Evolutionary conservation across 768 basidiomycete species (phyloP), one percentile per base, ranked within the genome.

Genomic region (Trametes cinnabarina): DNA sequence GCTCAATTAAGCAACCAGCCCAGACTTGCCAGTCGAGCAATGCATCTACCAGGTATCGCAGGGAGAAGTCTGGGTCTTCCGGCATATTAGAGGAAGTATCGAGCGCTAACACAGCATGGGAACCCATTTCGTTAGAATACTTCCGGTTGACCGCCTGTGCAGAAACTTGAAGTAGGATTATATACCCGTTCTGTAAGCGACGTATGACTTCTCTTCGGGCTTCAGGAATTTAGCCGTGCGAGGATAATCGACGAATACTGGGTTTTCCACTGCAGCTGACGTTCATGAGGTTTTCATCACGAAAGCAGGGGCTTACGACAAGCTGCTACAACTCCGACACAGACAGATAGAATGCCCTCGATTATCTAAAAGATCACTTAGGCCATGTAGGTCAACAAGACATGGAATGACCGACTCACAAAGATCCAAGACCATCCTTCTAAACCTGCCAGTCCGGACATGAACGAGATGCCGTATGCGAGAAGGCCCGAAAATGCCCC

Each of bases 181-280:
- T n/a, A 12, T 34, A 58, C 57, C 40, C 20, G 37, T 46, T 4
- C 50, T 34, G 44, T 51, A 22, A 3, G 51, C 68, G 14, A 85
- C 69, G 58, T 74, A 86, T 0, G 79, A 68, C 9, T 80, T 77
- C 62, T 87, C 84, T 62, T 85, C 81, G 0, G 77, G 79, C 0
- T 83, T 85, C 22, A 88, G 69, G 68, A 87, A 87, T 20, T 62
- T 71, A 1, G 86, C 86, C 0, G 83, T 83, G 3, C 67, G 68
- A 0, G 85, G 84, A 58, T 82, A 85, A 66, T 88, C 86, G 15
- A 84, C 80, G 65, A 89, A 63, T 9, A 85, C 82, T 86, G 25
- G 7, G 14, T 20, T 10, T 19, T 43, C 23, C 15, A 25, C 14
- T 32, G 47, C 20, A 14, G 19, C 19, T 23, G 8, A 35, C 15